These are phyloP conservation scores for Trifolium dubium DNA, from an alignment of 306 rosid genomes.

Conservation along the genomic window DNA sequence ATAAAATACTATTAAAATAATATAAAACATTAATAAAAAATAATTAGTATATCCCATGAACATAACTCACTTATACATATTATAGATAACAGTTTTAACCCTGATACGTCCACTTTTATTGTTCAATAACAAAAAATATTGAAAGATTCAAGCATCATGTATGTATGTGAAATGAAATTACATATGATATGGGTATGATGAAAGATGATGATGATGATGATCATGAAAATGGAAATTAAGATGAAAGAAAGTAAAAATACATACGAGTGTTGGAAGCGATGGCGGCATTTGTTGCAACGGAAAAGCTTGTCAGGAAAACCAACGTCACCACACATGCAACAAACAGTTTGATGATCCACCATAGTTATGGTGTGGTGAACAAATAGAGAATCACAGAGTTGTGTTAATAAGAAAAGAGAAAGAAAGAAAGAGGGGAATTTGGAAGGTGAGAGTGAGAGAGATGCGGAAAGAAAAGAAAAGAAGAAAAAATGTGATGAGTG, in stretches of 20 bases:
- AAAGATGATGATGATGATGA: not conserved
- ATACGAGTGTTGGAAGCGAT: slow-evolving; percentile 95
- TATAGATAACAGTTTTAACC: too few species aligned
- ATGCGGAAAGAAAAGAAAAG: not conserved
- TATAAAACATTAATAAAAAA: too few species aligned
- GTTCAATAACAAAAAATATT: too few species aligned
- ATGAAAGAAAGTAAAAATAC: not conserved
- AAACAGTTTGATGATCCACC: slow-evolving; percentile 88
- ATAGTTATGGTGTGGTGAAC: slow-evolving; percentile 37
- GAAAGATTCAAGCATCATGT: too few species aligned
- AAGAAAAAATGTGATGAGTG: slow-evolving; percentile 25
- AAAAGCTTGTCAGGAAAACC: slow-evolving; percentile 97
- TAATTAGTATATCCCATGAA: too few species aligned
- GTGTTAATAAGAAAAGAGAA: not conserved
- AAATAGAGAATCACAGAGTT: not conserved
- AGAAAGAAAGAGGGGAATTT: slow-evolving; percentile 7
- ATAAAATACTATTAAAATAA: too few species aligned
- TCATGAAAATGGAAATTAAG: too few species aligned
- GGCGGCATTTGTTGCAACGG: slow-evolving; percentile 88
- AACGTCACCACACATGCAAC: slow-evolving; percentile 98
- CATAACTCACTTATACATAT: too few species aligned
- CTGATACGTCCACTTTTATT: too few species aligned
- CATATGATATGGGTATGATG: not conserved
- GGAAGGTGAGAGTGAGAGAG: slow-evolving; percentile 11
- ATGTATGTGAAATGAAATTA: too few species aligned